A percentile compares a stretch with the other conserved stretches of the same genome.
These are phyloP conservation scores for Orbilia oligospora DNA, from an alignment of 2,329 filamentous ascomycete species.

Conservation along the genomic window DNA sequence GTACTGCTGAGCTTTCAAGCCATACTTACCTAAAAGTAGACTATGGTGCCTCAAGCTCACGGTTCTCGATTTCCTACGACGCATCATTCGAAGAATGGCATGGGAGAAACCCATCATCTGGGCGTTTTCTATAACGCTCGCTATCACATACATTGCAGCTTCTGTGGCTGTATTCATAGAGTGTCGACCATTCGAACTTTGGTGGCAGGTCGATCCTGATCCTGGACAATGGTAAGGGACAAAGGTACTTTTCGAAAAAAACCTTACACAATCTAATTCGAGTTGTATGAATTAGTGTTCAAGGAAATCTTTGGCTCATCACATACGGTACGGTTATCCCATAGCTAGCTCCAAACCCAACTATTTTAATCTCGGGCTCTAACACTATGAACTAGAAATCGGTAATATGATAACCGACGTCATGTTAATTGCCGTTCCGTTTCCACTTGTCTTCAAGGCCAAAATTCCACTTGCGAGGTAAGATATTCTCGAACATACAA, in stretches of 20 bases:
- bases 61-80: conserved; percentile 42
- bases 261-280: background rate
- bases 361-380: background rate
- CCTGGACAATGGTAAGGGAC: conserved; percentile 33
- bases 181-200: conserved; percentile 49
- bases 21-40: conserved; percentile 25
- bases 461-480: conserved; percentile 38
- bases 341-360: background rate
- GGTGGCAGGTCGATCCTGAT: conserved; percentile 50
- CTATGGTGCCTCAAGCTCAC: conserved; percentile 50
- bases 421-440: conserved; percentile 50
- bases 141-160: conserved; percentile 34
- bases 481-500: background rate
- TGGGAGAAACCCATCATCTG: conserved; percentile 50
- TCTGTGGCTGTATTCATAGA: conserved; percentile 41
- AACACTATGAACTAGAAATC: conserved; percentile 29
- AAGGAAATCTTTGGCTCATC: conserved; percentile 51
- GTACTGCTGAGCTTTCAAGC: too few species aligned
- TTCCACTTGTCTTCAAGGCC: conserved; percentile 47
- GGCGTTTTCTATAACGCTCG: conserved; percentile 30
- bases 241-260: background rate
- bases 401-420: conserved; percentile 50
- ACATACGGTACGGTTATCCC: conserved; percentile 41
- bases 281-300: conserved; percentile 17
- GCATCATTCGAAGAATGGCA: conserved; percentile 48